These are phyloP conservation scores for Ophioceras dolichostomum DNA, from an alignment of 2,329 filamentous ascomycete genomes.

Conservation along the genomic window DNA sequence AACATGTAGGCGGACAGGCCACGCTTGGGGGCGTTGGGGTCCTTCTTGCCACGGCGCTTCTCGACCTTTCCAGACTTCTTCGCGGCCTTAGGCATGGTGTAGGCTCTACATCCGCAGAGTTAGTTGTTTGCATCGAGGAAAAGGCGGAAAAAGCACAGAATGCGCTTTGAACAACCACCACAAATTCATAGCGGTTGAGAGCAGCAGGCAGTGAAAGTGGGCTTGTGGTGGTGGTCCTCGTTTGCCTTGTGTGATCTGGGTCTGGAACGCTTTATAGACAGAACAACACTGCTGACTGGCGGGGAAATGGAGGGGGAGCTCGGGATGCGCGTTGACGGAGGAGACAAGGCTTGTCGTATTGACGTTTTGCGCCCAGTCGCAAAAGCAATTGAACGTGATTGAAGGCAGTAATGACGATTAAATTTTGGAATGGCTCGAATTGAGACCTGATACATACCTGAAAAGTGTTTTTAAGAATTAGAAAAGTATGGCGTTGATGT, in stretches of 20 bases:
- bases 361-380: too few species aligned
- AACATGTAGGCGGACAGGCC: constrained; percentile 99
- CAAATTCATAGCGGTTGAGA: too few species aligned
- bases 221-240: not conserved
- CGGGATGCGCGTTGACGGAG: not conserved
- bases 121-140: constrained; percentile 2
- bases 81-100: constrained; percentile 48
- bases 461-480: constrained; percentile 9
- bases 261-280: too few species aligned
- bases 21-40: constrained; percentile 97
- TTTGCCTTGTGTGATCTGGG: too few species aligned
- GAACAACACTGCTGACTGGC: too few species aligned
- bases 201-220: not conserved
- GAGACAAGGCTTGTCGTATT: not conserved
- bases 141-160: not conserved
- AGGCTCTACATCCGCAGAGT: too few species aligned
- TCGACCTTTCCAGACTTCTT: constrained; percentile 42
- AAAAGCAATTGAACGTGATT: constrained; percentile 25
- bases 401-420: constrained; percentile 17
- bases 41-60: constrained; percentile 51
- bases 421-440: constrained; percentile 19
- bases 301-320: constrained; percentile 1
- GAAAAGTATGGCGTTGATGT: constrained; percentile 8
- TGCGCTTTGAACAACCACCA: not conserved
- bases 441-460: constrained; percentile 22